Evolutionary conservation across 2,329 filamentous ascomycete genomes (phyloP), one percentile per base, ranked within the genome.

Genomic region (Trichoderma atroviride): DNA sequence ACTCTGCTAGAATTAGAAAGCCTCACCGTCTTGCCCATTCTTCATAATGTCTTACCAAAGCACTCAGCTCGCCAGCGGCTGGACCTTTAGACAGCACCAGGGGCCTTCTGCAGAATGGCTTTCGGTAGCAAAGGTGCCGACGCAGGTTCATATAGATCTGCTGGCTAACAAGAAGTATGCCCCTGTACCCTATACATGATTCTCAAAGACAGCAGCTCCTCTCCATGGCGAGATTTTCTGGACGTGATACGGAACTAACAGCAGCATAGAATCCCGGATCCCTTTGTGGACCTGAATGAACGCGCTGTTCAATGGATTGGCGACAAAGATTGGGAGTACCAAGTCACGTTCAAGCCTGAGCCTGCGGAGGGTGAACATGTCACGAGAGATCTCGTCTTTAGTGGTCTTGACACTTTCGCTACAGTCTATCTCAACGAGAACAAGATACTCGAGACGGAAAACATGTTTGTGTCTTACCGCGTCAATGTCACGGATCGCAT

Each of bases 381-480:
- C 22, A 50, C 47, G 16, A 50, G 62, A 22, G 83, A 87, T 19
- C 78, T 91, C 5, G 85, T 88, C 11, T 89, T 91, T 69, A 84
- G 89, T 72, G 89, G 89, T 0, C 83, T 91, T 1, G 89, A 91
- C 74, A 91, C 88, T 0, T 89, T 88, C 71, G 87, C 88, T 0
- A 86, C 82, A 0, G 87, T 89, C 43, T 81, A 74, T 11, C 80
- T 91, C 22, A 88, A 90, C 72, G 86, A 82, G 11, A 74, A 79
- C 0, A 75, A 80, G 31, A 84, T 91, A 9, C 79, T 90, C 14
- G 76, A 83, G 70, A 84, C 84, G 11, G 86, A 89, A 71, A 91
- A 90, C 76, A 90, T 90, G 88, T 90, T 89, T 74, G 74, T 88
- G n/a, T 82, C 83, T 9, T 82, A 90, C 72, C 83, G 88, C 0